These are phyloP conservation scores for Fusarium sp. DNA, from an alignment of 2,329 filamentous ascomycete genomes.

Conservation along the genomic window DNA sequence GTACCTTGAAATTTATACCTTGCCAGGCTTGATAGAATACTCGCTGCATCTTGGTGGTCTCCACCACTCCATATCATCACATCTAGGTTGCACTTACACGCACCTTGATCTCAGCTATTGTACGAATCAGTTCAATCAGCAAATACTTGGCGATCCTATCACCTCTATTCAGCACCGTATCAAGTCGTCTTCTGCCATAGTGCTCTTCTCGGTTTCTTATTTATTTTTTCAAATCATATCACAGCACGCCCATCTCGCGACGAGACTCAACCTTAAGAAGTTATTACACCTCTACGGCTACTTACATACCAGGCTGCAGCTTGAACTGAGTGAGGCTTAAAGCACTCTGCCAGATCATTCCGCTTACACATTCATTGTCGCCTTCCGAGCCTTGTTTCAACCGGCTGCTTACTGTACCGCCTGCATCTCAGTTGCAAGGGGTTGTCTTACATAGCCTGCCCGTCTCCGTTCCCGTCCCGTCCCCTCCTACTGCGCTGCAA, in stretches of 20 bases:
- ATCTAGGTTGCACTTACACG: not conserved
- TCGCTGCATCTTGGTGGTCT: not conserved
- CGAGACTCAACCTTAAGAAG: not conserved
- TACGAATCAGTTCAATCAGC: not conserved
- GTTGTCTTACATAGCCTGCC: conserved; percentile 22
- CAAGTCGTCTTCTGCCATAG: not conserved
- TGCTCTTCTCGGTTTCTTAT: not conserved
- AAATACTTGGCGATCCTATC: not conserved
- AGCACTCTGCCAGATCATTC: conserved; percentile 13
- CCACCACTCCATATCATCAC: not conserved
- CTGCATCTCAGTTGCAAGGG: conserved; percentile 21
- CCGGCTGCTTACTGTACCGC: conserved; percentile 5
- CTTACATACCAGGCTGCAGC: not conserved
- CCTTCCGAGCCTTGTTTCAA: conserved; percentile 24
- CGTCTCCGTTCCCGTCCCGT: not conserved
- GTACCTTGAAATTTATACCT: not conserved
- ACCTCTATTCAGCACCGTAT: not conserved
- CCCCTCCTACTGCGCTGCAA: conserved; percentile 8
- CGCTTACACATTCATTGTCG: conserved; percentile 19
- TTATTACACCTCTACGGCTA: not conserved
- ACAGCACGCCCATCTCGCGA: not conserved
- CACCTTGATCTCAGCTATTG: not conserved
- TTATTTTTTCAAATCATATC: not conserved
- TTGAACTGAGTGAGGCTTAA: conserved; percentile 15
- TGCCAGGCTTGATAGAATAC: not conserved